A percentile compares a stretch with the other conserved stretches of the same genome.
These are phyloP conservation scores for Mycena olivaceomarginata DNA, from an alignment of 768 basidiomycete genomes.

Conservation along the genomic window DNA sequence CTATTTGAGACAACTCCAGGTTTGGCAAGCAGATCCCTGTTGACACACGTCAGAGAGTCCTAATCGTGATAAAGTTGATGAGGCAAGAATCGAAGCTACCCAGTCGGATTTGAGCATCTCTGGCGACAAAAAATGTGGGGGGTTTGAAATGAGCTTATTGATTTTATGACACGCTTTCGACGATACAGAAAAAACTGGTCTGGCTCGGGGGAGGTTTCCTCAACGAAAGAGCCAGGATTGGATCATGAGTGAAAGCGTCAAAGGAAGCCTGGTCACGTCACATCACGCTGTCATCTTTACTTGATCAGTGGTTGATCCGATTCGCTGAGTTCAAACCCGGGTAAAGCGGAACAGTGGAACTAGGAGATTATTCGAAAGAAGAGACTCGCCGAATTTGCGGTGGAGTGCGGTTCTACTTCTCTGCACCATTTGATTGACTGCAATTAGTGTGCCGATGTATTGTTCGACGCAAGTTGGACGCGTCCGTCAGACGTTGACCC, in stretches of 20 bases:
- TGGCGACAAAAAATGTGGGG: background rate
- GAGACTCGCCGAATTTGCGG: background rate
- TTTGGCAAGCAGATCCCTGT: background rate
- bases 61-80: no score
- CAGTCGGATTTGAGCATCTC: background rate
- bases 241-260: background rate
- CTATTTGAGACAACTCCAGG: background rate
- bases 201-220: background rate
- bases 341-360: constrained; percentile 5
- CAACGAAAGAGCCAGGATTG: background rate
- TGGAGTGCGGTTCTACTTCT: background rate
- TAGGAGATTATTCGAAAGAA: background rate
- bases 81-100: no score
- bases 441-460: constrained; percentile 26
- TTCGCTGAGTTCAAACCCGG: background rate
- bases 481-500: constrained; percentile 9
- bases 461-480: background rate
- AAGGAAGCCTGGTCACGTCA: background rate
- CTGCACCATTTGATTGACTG: background rate
- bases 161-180: no score
- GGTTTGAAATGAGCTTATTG: background rate
- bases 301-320: background rate
- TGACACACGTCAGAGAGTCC: no score
- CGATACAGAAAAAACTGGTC: background rate
- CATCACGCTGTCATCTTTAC: background rate